Evolutionary conservation across 2,329 filamentous ascomycete genomes (phyloP).

Genomic region (Talaromyces sp.): DNA sequence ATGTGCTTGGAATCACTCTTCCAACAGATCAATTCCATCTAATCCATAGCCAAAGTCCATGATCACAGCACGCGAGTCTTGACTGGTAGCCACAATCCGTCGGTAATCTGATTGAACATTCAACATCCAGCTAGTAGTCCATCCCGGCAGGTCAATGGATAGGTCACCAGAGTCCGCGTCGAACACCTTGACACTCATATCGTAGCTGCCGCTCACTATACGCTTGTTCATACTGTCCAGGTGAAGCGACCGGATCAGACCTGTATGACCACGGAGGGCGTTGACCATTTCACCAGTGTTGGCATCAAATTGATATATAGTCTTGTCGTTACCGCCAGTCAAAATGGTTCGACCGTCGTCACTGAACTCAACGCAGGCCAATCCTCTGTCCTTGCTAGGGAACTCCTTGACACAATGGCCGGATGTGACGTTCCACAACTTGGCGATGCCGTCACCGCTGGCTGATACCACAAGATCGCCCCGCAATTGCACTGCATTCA

Average conservation of each 20-base stretch:
- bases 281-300: conserved; percentile 82
- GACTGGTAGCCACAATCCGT: conserved; percentile 90
- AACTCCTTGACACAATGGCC: conserved; percentile 91
- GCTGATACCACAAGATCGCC: conserved; percentile 92
- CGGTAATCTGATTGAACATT: conserved; percentile 95
- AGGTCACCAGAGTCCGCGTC: conserved; percentile 79
- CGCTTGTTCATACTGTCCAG: conserved; percentile 84
- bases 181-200: conserved; percentile 93
- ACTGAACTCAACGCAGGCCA: conserved; percentile 94
- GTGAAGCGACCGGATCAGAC: conserved; percentile 86
- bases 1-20: conserved; percentile 28
- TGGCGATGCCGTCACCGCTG: conserved; percentile 88
- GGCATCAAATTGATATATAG: conserved; percentile 95
- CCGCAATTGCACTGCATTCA: conserved; percentile 94
- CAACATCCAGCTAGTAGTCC: conserved; percentile 96
- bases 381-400: conserved; percentile 82
- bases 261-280: conserved; percentile 79
- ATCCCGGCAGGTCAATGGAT: conserved; percentile 84
- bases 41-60: conserved; percentile 81
- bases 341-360: conserved; percentile 93
- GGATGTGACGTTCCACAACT: conserved; percentile 92
- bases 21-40: conserved; percentile 56
- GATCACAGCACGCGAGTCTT: conserved; percentile 88
- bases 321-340: conserved; percentile 91
- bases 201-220: conserved; percentile 89